Evolutionary conservation across 176 grass and related monocot species (phyloP), one percentile per base, ranked within the genome.

Genomic region (Microstegium vimineum): DNA sequence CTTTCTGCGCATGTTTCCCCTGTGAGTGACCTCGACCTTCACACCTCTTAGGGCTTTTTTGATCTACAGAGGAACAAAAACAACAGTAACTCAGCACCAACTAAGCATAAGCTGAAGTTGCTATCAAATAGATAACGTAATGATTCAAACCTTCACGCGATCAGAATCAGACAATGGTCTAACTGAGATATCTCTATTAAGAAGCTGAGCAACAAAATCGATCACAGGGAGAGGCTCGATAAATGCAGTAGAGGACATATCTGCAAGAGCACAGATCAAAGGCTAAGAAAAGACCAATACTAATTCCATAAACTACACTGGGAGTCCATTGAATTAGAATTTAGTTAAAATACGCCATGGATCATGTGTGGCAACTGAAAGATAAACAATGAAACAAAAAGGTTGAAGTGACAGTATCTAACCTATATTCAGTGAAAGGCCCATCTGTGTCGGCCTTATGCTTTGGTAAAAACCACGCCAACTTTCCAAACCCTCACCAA

Each of bases 401-500:
- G 56, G 42, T 57, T 75, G 13, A 33, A 77, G 38, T 61, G 34
- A 40, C 11, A 43, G 4, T 45, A 74, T 90, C 86, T 89, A 31
- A 97, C 94, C 94, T 31, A 97, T 97, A 87, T 97, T 97, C 73
- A 97, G 84, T 1, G 94, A 97, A 36, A 97, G 89, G n/a, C 94
- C 94, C 94, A 97, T 97, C 81, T 97, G 94, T 5, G 94, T 97
- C 5, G 94, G 94, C 47, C 94, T 90, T 87, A 97, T 97, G 78
- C 94, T 97, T 83, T 97, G 94, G 70, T 97, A 97, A 85, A 97
- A 97, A 45, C 94, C 94, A 20, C 94, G 89, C 94, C 94, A 97
- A 76, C 94, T 97, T 84, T 97, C 94, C 84, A 97, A 86, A 49
- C 94, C 94, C 69, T 97, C 94, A 64, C 94, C 94, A 83, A 97